These are phyloP conservation scores for Neopestalotiopsis sp. DNA, from an alignment of 2,329 filamentous ascomycete genomes.

Conservation along the genomic window DNA sequence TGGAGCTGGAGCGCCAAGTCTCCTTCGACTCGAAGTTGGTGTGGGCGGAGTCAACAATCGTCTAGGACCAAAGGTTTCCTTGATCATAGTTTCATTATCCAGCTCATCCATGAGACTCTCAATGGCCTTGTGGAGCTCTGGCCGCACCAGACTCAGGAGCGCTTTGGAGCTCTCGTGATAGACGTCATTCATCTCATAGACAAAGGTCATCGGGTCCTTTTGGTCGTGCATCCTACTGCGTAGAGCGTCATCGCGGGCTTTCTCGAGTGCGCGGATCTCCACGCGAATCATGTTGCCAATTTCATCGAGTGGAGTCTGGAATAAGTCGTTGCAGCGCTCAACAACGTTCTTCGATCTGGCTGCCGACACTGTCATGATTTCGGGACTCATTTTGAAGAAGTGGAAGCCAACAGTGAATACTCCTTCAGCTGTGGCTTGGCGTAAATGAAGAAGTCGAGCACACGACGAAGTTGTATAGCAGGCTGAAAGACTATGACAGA, in stretches of 20 bases:
- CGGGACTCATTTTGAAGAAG: no score
- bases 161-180: background rate
- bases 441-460: no score
- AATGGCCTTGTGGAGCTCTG: background rate
- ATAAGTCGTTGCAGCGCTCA: background rate
- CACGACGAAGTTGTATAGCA: no score
- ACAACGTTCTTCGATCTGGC: background rate
- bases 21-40: background rate
- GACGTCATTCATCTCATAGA: background rate
- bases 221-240: background rate
- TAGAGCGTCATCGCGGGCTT: background rate
- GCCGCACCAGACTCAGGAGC: background rate
- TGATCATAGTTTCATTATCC: background rate
- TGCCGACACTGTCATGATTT: background rate
- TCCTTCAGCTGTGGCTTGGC: no score
- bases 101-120: constrained; percentile 1
- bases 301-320: background rate
- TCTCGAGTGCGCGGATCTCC: background rate
- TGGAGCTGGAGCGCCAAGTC: background rate
- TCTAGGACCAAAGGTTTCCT: background rate
- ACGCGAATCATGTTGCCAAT: background rate
- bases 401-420: no score
- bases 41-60: background rate
- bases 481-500: no score
- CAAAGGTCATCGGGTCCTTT: background rate